These are phyloP conservation scores for Aspergillus sp. DNA, from an alignment of 2,329 filamentous ascomycete genomes.

Conservation along the genomic window DNA sequence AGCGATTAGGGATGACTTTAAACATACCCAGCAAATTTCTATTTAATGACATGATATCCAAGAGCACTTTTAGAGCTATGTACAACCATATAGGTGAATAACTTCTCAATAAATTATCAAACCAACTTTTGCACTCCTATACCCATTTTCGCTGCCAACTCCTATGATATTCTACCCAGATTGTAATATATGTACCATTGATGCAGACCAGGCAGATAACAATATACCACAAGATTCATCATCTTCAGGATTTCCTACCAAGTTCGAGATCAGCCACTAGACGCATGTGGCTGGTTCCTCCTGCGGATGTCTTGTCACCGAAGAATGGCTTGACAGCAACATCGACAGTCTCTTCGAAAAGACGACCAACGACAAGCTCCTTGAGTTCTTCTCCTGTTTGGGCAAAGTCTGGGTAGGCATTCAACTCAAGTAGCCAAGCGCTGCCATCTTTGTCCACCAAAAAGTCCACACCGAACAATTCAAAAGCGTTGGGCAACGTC, in stretches of 20 bases:
- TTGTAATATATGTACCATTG: too few species aligned
- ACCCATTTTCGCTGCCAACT: too few species aligned
- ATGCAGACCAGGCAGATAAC: too few species aligned
- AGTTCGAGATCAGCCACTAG: conserved; percentile 39
- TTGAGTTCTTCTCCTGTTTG: conserved; percentile 78
- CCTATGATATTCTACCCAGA: too few species aligned
- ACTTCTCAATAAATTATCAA: background rate
- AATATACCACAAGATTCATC: background rate
- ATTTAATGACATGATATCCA: background rate
- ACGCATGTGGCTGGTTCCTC: conserved; percentile 26
- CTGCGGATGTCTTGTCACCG: conserved; percentile 22
- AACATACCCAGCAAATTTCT: background rate
- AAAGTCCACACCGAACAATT: conserved; percentile 89
- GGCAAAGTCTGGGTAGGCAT: conserved; percentile 92
- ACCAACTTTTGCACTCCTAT: background rate
- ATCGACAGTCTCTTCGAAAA: conserved; percentile 72
- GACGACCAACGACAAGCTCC: conserved; percentile 61
- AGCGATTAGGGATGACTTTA: background rate
- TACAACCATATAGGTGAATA: background rate
- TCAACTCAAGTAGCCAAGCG: conserved; percentile 82
- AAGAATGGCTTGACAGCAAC: conserved; percentile 68
- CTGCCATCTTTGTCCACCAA: conserved; percentile 63
- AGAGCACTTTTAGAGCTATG: background rate
- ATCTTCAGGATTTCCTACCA: conserved; percentile 26
- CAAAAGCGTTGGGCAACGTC: conserved; percentile 80